Conservation (phyloP, 805 yeast genomes). For the Ogataea nitratoaversa region DNA sequence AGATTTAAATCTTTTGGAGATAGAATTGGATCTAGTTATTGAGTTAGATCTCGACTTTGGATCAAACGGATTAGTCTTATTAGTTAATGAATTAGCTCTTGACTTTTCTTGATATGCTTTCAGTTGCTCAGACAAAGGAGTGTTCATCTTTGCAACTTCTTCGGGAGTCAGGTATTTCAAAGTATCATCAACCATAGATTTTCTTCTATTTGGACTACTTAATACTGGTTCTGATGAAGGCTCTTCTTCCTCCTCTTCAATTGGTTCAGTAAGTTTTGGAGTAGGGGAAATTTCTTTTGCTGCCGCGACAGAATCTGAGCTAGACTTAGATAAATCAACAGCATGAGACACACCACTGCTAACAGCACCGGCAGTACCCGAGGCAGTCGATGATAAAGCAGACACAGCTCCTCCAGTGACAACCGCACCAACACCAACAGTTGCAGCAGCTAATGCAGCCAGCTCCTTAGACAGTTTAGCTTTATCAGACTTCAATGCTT, state of each 20-base stretch:
- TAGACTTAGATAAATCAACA: conserved; percentile 14
- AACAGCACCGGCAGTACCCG: conserved; percentile 22
- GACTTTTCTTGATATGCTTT: conserved; percentile 28
- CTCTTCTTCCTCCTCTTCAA: conserved; percentile 28
- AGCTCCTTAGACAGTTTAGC: conserved; percentile 32
- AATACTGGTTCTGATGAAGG: conserved; percentile 15
- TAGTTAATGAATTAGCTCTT: conserved; percentile 41
- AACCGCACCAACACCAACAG: conserved; percentile 16
- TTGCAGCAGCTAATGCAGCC: conserved; percentile 27
- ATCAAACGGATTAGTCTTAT: conserved; percentile 37
- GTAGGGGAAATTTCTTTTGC: conserved; percentile 5
- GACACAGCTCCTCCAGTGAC: conserved; percentile 19
- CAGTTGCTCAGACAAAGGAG: conserved; percentile 25
- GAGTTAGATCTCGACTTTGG: conserved; percentile 24
- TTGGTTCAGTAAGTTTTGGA: conserved; percentile 27
- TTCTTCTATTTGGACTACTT: conserved; percentile 18
- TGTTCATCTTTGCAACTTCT: conserved; percentile 25
- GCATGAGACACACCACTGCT: conserved; percentile 26
- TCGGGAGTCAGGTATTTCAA: conserved; percentile 25
- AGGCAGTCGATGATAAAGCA: conserved; percentile 18
- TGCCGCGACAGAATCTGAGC: conserved; percentile 17
- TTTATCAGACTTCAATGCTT: conserved; percentile 37
- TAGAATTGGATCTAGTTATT: conserved; percentile 15
- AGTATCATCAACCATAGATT: conserved; percentile 32
- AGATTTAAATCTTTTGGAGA: conserved; percentile 14